Evolutionary conservation across 805 yeast species (phyloP).

Genomic region (Komagataella ulmi): DNA sequence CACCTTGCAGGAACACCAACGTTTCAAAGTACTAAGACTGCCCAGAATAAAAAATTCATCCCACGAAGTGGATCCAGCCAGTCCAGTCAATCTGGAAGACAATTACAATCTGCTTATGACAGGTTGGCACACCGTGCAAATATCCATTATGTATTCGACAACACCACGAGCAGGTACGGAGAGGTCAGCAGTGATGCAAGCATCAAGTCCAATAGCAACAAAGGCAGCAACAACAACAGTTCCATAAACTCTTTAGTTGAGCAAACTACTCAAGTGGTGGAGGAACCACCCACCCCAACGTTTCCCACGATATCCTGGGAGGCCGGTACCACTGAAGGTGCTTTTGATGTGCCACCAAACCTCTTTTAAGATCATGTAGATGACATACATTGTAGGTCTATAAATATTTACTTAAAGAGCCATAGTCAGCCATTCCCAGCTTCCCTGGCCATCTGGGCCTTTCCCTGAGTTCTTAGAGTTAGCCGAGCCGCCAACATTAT

Average conservation of each 20-base stretch:
- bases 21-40: neutral
- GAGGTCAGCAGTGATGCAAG: constrained; percentile 10
- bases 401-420: constrained; percentile 16
- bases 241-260: neutral
- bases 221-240: neutral
- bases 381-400: neutral
- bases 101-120: neutral
- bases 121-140: constrained; percentile 5
- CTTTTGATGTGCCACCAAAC: neutral
- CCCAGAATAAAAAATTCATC: neutral
- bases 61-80: neutral
- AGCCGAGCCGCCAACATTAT: neutral
- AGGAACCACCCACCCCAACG: neutral
- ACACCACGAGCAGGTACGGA: constrained; percentile 20
- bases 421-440: constrained; percentile 37
- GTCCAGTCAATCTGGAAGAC: neutral
- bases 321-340: neutral
- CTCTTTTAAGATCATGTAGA: neutral
- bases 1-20: neutral
- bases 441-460: constrained; percentile 6
- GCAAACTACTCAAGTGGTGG: neutral
- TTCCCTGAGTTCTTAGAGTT: constrained; percentile 4
- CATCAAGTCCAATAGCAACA: neutral
- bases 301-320: neutral
- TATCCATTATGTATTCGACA: constrained; percentile 12